phyloP scores from a whole-genome alignment of 306 rosid genomes.

The Cotoneaster glaucophyllus region DNA sequence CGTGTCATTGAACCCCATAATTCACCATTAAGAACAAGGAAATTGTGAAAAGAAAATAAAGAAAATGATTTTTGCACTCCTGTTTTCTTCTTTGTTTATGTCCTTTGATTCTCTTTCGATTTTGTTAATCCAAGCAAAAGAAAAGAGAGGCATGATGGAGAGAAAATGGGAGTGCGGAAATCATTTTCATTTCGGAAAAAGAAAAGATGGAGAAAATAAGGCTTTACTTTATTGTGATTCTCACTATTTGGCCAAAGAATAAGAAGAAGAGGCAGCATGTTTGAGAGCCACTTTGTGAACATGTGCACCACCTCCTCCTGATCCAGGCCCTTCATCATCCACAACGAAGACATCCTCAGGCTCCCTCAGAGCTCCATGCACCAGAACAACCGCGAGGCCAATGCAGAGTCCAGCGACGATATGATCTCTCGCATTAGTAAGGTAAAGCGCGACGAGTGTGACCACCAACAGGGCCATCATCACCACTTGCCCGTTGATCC shows the following conservation, averaged over 20 bases:
- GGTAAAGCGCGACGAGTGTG: constrained; percentile 31
- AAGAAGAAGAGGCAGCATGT: constrained; percentile 64
- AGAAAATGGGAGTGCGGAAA: background rate
- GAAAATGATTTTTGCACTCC: background rate
- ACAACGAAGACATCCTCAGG: constrained; percentile 41
- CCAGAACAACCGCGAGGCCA: constrained; percentile 27
- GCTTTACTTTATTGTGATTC: background rate
- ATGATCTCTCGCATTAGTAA: constrained; percentile 39
- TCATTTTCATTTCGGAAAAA: too few species aligned
- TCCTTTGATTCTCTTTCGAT: background rate
- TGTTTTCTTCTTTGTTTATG: background rate
- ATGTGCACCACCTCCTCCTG: constrained; percentile 18
- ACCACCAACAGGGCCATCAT: constrained; percentile 20
- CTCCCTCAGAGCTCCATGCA: constrained; percentile 46
- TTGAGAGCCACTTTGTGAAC: constrained; percentile 46
- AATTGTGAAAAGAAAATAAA: background rate
- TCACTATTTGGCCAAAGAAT: constrained; percentile 16
- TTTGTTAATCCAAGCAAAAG: background rate
- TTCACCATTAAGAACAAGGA: background rate
- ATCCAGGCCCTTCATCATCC: constrained; percentile 33
- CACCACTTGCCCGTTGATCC: constrained; percentile 39
- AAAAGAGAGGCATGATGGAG: background rate
- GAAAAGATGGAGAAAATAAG: background rate
- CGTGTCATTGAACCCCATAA: background rate
- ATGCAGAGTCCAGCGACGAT: constrained; percentile 29